Evolutionary conservation across 805 yeast species (phyloP), one percentile per base, ranked within the genome.

Genomic region (Nakazawaea molendinolei): DNA sequence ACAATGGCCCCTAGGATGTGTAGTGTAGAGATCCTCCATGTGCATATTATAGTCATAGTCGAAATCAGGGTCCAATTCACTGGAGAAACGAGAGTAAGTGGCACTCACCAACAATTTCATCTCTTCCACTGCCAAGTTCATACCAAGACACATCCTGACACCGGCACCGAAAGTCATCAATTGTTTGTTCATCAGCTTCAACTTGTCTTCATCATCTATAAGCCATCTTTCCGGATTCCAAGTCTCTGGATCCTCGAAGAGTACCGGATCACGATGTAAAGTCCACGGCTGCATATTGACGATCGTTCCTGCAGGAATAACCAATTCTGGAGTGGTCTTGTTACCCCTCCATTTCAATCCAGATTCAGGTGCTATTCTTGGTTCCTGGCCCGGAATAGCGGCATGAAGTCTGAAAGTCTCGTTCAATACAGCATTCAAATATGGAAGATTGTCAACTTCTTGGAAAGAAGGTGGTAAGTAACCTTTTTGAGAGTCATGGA

Each of bases 121-220:
- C 48, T 76, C 83, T 23, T 68, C 68, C 23, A 70, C 50, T 0
- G 83, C 83, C 31, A 76, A 50, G 45, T 76, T 63, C 77, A 74
- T 71, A 1, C 85, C 84, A 33, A 77, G 56, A 47, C 85, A 77
- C 82, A 76, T 76, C 41, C 82, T 55, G 23, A 74, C 65, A 2
- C 84, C 85, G 29, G 71, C 71, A 1, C 84, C 84, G 56, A 77
- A 77, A 1, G 79, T 71, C 64, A 75, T 67, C 60, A 74, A 67
- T 43, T 60, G 60, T 33, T 60, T 61, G 38, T 61, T 63, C 67
- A 72, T 74, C 12, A 33, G 32, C 26, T 52, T 58, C 24, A 64
- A 45, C 18, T 48, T 48, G 47, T 44, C 67, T 4, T 57, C 63
- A 2, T 48, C 51, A 3, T 48, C 52, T 2, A 52, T 42, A 16